Evolutionary conservation across 768 basidiomycete species (phyloP).

Genomic region (Pleurotus cornucopiae): DNA sequence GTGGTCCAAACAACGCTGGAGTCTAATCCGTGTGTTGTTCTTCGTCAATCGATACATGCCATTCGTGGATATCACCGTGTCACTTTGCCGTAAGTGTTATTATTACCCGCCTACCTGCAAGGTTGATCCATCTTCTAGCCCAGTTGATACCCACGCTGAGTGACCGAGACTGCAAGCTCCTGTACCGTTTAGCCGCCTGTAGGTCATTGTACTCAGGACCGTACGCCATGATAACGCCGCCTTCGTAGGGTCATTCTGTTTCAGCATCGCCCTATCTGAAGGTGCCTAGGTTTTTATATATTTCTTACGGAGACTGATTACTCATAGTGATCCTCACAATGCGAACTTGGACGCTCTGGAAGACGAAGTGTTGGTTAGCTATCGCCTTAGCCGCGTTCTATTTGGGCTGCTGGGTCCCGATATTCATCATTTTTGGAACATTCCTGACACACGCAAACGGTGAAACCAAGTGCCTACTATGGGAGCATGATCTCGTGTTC

Average conservation of each 20-base stretch:
- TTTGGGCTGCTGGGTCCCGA: neutral
- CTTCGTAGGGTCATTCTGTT: neutral
- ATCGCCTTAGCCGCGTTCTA: neutral
- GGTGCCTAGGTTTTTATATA: neutral
- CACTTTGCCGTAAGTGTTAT: neutral
- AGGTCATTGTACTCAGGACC: neutral
- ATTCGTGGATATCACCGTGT: neutral
- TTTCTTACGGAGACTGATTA: neutral
- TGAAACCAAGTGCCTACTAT: neutral
- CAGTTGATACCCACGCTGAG: neutral
- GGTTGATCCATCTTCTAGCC: neutral
- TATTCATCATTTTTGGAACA: neutral
- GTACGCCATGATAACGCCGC: neutral
- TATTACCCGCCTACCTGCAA: neutral
- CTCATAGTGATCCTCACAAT: neutral
- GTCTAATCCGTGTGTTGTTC: neutral
- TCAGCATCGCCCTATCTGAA: neutral
- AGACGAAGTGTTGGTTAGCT: neutral
- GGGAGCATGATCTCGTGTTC: neutral
- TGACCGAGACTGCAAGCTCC: neutral
- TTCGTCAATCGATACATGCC: neutral
- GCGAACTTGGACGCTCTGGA: neutral
- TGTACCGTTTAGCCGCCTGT: neutral
- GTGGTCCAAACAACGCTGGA: neutral
- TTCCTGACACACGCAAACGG: neutral